These are phyloP conservation scores for Boletellus ananas DNA, from an alignment of 768 basidiomycete genomes.

Conservation along the genomic window DNA sequence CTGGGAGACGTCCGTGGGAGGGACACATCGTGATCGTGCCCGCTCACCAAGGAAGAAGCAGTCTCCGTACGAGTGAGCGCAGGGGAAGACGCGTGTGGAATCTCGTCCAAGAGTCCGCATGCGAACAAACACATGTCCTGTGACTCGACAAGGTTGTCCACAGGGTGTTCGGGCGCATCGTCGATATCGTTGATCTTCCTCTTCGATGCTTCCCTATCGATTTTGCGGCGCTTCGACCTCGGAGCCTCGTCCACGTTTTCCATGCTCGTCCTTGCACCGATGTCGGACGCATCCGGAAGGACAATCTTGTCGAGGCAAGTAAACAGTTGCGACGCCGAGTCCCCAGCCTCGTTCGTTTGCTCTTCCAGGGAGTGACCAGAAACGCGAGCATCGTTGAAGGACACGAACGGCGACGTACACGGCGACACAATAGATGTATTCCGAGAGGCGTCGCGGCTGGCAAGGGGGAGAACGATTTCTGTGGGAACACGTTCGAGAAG, in stretches of 20 bases:
- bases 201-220: constrained; percentile 6
- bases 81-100: background rate
- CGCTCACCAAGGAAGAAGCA: background rate
- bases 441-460: background rate
- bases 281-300: background rate
- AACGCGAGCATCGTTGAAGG: constrained; percentile 2
- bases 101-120: background rate
- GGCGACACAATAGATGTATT: background rate
- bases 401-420: constrained; percentile 16
- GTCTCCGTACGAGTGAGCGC: background rate
- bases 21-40: background rate
- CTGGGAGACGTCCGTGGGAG: background rate
- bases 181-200: background rate
- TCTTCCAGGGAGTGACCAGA: background rate
- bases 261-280: background rate
- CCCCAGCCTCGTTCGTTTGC: background rate
- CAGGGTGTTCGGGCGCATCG: background rate
- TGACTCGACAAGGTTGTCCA: background rate
- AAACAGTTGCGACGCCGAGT: constrained; percentile 10
- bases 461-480: constrained; percentile 1
- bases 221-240: constrained; percentile 13
- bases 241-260: constrained; percentile 5
- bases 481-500: background rate
- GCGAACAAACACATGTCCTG: background rate
- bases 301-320: constrained; percentile 15